Conservation (phyloP, 2,329 filamentous ascomycete species). For the Scedosporium apiospermum region DNA sequence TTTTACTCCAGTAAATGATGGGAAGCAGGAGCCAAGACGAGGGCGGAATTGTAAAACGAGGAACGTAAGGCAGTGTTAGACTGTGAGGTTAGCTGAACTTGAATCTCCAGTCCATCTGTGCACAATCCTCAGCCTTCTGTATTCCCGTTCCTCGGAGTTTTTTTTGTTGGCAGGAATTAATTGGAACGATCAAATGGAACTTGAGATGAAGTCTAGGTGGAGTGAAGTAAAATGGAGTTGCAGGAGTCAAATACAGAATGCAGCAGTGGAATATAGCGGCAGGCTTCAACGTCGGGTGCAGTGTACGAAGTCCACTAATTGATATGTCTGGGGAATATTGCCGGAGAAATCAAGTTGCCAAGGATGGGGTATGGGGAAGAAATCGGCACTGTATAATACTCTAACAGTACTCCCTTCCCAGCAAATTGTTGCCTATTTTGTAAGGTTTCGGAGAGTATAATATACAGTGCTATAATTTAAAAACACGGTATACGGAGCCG, state of each 20-base stretch:
- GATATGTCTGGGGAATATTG: neutral
- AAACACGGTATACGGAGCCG: too few species aligned
- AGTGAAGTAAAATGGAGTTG: neutral
- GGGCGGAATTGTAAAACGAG: neutral
- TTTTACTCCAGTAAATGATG: neutral
- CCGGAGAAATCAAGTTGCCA: neutral
- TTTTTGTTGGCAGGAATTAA: neutral
- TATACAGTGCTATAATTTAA: too few species aligned
- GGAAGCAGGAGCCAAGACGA: neutral
- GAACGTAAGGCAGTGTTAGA: neutral
- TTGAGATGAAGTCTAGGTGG: neutral
- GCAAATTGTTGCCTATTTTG: neutral
- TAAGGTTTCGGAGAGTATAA: neutral
- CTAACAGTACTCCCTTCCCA: too few species aligned
- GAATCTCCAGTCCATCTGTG: neutral
- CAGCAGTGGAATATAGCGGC: neutral
- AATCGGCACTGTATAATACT: neutral
- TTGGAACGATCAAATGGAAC: neutral
- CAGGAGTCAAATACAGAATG: neutral
- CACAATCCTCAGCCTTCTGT: neutral
- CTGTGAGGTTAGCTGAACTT: neutral
- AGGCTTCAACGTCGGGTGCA: neutral
- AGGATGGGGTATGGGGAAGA: neutral
- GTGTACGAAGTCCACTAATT: neutral
- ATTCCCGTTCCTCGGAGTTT: neutral